Evolutionary conservation across 345 rosid species (phyloP), one percentile per base, ranked within the genome.

Genomic region (Eutrema heterophyllum): DNA sequence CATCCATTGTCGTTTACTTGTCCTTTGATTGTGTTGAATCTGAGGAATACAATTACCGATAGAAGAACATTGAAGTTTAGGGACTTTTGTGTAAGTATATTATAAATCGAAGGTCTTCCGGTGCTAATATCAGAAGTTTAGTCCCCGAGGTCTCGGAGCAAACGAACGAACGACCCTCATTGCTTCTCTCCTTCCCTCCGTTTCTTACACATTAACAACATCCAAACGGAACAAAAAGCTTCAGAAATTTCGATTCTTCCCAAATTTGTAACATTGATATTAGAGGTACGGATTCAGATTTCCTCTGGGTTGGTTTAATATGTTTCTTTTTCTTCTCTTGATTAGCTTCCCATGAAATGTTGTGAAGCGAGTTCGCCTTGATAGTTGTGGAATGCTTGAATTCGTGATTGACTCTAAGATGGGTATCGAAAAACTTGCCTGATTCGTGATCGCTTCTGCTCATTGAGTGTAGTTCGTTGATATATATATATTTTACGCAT

Each of bases 101-200:
- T 5, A 29, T 9, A 75, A 67, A 33, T 8, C 9, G 8, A 40
- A 74, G 54, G 73, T 14, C 68, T 51, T 67, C 4, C 15, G 11
- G 3, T 59, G 55, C 15, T 16, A 67, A 58, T 50, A 74, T 41
- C 12, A 50, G 54, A 72, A 72, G 32, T 5, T 0, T 52, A 5
- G 5, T 45, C 56, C 71, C 57, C 24, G 60, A 66, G 29, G 38
- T 44, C 33, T 38, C 71, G 72, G 73, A 74, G 74, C 24, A 18
- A 62, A 61, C 36, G 36, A 68, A 53, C 65, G 79, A 76, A 61
- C 64, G 79, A 69, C 21, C 0, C 70, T 53, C 27, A 69, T 76
- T 69, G 64, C 70, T 61, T 62, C 59, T 68, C 75, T 63, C 74
- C 26, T 69, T 38, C 53, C 75, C 45, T 69, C 79, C 58, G 75